Evolutionary conservation across 2,329 filamentous ascomycete species (phyloP).

Genomic region (Xylariaceae sp.): DNA sequence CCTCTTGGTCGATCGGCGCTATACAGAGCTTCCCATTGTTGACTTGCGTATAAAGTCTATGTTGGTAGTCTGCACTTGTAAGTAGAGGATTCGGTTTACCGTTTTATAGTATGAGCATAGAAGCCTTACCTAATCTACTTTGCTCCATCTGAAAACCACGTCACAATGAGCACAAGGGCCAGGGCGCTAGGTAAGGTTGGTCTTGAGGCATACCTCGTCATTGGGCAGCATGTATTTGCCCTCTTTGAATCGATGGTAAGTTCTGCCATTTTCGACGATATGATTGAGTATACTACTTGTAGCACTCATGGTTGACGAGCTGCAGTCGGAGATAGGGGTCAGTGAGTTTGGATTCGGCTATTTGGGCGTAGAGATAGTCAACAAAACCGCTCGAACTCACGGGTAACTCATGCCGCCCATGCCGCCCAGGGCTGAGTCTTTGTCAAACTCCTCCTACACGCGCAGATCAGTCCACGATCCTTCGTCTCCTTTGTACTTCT

Average conservation of each 20-base stretch:
- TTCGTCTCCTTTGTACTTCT: too few relatives aligned
- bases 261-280: conserved; percentile 30
- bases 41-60: conserved; percentile 27
- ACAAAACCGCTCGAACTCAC: conserved; percentile 14
- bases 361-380: neutral
- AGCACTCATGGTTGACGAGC: conserved; percentile 28
- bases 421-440: conserved; percentile 28
- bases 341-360: neutral
- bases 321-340: conserved; percentile 5
- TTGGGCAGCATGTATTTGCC: conserved; percentile 34
- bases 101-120: neutral
- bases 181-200: neutral
- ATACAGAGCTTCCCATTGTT: conserved; percentile 28
- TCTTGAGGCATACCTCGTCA: conserved; percentile 23
- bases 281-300: conserved; percentile 28
- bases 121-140: conserved; percentile 25
- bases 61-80: conserved; percentile 28
- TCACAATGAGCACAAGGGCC: neutral
- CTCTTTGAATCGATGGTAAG: conserved; percentile 32
- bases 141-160: conserved; percentile 24
- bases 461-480: neutral
- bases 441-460: conserved; percentile 24
- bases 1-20: conserved; percentile 21
- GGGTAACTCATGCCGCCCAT: conserved; percentile 30
- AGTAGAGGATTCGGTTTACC: neutral